Evolutionary conservation across 306 rosid species (phyloP), one percentile per base, ranked within the genome.

Genomic region (Prunus mongolica): DNA sequence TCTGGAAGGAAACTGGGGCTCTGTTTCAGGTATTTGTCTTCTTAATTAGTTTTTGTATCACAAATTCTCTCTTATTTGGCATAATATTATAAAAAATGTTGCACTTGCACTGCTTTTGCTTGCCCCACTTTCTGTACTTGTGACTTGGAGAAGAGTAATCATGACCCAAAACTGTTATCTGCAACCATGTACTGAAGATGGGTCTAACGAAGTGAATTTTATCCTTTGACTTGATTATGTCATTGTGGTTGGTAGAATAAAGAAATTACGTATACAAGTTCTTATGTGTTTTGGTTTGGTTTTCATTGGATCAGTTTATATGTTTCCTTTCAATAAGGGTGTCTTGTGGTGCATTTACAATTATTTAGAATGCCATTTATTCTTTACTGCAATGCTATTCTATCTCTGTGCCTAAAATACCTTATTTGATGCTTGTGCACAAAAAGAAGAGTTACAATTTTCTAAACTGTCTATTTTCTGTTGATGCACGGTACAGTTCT

Each of bases 1-100:
- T 83, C 78, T 92, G 80, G 96, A 92, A 44, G 93, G 91, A 72
- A 84, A 90, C 75, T 90, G 97, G 96, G 97, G 98, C 41, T 92
- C 97, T 78, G 86, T 89, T 69, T 90, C 97, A 90, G 98, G 98
- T 95, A 89, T 55, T 65, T 45, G 49, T 63, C 28, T 68, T 28
- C 6, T 47, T 20, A 32, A 15, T 32, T 60, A 24, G 52, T 6
- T 50, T 55, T 6, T 69, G 25, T 69, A 11, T 10, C 67, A 22
- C 32, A 20, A 19, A 28, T 75, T 68, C n/a, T 50, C 14, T 8
- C 73, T 14, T n/a, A 69, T 44, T 62, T 38, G 13, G 62, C 27
- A 0, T 24, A 38, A 46, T 9, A 5, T 25, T 18, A 12, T 70
- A 25, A 78, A 5, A 49, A 13, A 15, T 71, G 38, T 32, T 60